phyloP scores from a whole-genome alignment of 2,329 filamentous ascomycete species.

The Trichoderma sp. region DNA sequence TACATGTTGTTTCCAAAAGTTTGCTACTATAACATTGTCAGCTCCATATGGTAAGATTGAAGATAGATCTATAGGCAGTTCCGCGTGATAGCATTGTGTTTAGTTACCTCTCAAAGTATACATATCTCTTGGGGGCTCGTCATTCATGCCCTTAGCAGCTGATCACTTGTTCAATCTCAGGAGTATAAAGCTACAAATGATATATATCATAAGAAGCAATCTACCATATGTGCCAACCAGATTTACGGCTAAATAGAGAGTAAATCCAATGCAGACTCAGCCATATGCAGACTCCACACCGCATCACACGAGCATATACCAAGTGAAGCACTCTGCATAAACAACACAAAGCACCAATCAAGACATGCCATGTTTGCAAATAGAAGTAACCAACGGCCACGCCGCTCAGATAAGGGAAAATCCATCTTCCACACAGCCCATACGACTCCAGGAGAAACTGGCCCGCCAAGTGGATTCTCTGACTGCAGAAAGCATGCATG shows the following conservation, averaged over 20 bases:
- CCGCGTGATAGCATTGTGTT: not conserved
- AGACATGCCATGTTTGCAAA: not conserved
- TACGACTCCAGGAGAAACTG: not conserved
- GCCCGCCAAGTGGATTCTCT: conserved; percentile 10
- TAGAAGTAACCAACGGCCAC: not conserved
- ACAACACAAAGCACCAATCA: not conserved
- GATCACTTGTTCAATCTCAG: not conserved
- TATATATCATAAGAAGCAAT: not conserved
- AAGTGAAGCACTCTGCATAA: not conserved
- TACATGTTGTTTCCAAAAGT: not conserved
- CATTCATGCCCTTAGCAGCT: not conserved
- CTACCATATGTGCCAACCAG: not conserved
- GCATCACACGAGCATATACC: not conserved
- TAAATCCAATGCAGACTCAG: not conserved
- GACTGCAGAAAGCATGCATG: conserved; percentile 9
- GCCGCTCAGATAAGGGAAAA: not conserved
- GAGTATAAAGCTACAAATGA: not conserved
- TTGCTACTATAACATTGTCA: not conserved
- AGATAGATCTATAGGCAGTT: not conserved
- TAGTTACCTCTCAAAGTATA: not conserved
- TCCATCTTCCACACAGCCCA: not conserved
- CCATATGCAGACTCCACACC: not conserved
- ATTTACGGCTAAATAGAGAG: not conserved
- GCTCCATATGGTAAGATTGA: not conserved
- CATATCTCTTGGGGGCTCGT: not conserved